These are phyloP conservation scores for Neolentinus lepideus DNA, from an alignment of 1,284 basidiomycete genomes.

Conservation along the genomic window DNA sequence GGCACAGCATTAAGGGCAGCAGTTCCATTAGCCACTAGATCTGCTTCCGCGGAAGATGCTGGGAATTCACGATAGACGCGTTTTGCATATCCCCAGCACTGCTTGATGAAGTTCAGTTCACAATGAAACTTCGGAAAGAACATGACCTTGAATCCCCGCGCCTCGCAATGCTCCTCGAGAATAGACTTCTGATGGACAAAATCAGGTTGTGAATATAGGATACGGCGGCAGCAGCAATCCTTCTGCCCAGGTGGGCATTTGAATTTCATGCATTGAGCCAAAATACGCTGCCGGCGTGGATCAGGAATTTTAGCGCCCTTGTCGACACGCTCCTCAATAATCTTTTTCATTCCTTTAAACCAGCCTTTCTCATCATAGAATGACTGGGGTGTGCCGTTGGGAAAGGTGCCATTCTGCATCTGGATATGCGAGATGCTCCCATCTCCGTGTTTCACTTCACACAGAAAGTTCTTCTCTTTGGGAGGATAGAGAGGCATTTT, in stretches of 20 bases:
- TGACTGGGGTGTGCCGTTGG: slow-evolving; percentile 1
- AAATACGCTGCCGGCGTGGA: neutral
- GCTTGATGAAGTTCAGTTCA: slow-evolving; percentile 17
- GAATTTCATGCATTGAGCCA: slow-evolving; percentile 14
- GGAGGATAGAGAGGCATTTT: slow-evolving; percentile 15
- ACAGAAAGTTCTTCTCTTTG: too few species aligned
- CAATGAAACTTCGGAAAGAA: slow-evolving; percentile 2
- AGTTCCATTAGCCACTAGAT: too few species aligned
- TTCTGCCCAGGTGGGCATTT: slow-evolving; percentile 12
- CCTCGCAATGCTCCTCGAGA: slow-evolving; percentile 10
- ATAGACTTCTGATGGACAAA: slow-evolving; percentile 15
- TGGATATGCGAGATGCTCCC: neutral
- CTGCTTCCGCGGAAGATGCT: too few species aligned
- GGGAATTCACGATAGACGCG: neutral
- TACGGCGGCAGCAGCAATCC: slow-evolving; percentile 17
- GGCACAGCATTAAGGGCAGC: too few species aligned
- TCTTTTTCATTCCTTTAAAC: slow-evolving; percentile 20
- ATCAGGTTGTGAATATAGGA: slow-evolving; percentile 20
- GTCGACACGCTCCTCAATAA: slow-evolving; percentile 14
- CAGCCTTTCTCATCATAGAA: slow-evolving; percentile 6
- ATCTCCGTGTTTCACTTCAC: too few species aligned
- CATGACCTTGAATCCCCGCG: slow-evolving; percentile 3
- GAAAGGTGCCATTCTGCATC: neutral
- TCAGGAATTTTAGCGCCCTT: too few species aligned
- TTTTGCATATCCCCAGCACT: slow-evolving; percentile 17